A percentile compares a stretch with the other conserved stretches of the same genome.
These are phyloP conservation scores for Rutidosis leptorrhynchoides DNA, from an alignment of 129 eudicot species.

Conservation along the genomic window DNA sequence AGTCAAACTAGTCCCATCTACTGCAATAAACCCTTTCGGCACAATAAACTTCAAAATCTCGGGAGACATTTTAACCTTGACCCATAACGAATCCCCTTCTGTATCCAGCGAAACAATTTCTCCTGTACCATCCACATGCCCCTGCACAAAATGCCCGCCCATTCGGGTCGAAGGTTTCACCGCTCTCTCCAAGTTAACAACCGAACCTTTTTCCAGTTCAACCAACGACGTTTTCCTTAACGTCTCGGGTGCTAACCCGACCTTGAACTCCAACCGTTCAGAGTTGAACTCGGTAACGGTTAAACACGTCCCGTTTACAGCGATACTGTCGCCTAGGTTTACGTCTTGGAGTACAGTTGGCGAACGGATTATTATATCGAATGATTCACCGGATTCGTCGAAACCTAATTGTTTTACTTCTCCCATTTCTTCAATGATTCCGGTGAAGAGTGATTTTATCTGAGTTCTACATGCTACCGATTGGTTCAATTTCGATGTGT, in stretches of 20 bases:
- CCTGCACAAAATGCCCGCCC: constrained; percentile 99
- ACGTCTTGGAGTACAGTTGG: constrained; percentile 58
- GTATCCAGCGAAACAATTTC: constrained; percentile 55
- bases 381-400: constrained; percentile 46
- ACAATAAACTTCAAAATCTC: constrained; percentile 80
- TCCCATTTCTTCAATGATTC: constrained; percentile 90
- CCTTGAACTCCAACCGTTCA: constrained; percentile 41
- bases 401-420: constrained; percentile 54
- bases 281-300: constrained; percentile 67
- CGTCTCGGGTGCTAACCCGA: constrained; percentile 77
- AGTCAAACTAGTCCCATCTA: constrained; percentile 94
- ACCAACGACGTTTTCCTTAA: constrained; percentile 60
- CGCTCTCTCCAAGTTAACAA: constrained; percentile 83
- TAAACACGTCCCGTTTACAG: constrained; percentile 85
- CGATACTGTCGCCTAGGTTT: constrained; percentile 81
- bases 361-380: constrained; percentile 55
- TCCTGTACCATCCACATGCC: constrained; percentile 92
- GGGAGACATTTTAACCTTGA: constrained; percentile 63
- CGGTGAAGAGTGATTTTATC: constrained; percentile 67
- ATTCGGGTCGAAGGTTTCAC: constrained; percentile 70
- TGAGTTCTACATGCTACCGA: constrained; percentile 19
- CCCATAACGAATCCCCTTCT: constrained; percentile 91
- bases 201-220: constrained; percentile 55
- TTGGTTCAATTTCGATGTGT: constrained; percentile 25
- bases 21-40: constrained; percentile 85